Base-by-base conservation (phyloP, 78 protist genomes). In the Mantamonas sphyraenae region DNA sequence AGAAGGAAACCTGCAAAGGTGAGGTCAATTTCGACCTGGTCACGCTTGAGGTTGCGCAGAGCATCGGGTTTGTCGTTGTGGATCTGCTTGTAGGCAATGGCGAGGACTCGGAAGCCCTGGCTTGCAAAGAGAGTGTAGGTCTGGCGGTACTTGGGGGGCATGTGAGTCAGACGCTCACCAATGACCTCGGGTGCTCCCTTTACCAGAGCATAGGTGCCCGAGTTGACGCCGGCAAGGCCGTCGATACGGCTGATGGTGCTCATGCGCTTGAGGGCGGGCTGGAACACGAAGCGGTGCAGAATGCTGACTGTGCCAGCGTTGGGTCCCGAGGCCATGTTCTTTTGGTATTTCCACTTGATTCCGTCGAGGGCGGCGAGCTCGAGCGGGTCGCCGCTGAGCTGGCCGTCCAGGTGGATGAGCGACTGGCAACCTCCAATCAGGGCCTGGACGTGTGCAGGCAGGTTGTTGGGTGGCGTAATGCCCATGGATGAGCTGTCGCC, bases 161-260 rank as follows among this genome's bases (percentile, higher is more conserved):
- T n/a, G n/a, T n/a, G n/a, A n/a, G n/a, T n/a, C n/a, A n/a, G n/a
- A n/a, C n/a, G n/a, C n/a, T n/a, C n/a, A n/a, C n/a, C n/a, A n/a
- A n/a, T n/a, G n/a, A n/a, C n/a, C 73, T 96, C 99, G 10, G 99
- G 96, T 8, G 97, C 92, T 35, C 98, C 99, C 45, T 93, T 90
- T 2, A 42, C 33, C 28, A 87, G 68, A 30, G 70, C 81, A n/a
- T 50, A 68, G 33, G 39, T 7, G 42, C 34, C 64, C 17, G 55
- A 35, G 8, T 35, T 35, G 20, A 12, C 34, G n/a, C 30, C 39
- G 31, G 40, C 43, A 0, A 42, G 56, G 24, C 37, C 31, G 24
- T 60, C 55, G 33, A 61, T 73, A 1, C 51, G 61, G 65, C 80
- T 81, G 26, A 93, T 43, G 12, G 86, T 75, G 8, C 94, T 12